These are phyloP conservation scores for Cutaneotrichosporon sp. DNA, from an alignment of 1,284 basidiomycete genomes.

Conservation along the genomic window DNA sequence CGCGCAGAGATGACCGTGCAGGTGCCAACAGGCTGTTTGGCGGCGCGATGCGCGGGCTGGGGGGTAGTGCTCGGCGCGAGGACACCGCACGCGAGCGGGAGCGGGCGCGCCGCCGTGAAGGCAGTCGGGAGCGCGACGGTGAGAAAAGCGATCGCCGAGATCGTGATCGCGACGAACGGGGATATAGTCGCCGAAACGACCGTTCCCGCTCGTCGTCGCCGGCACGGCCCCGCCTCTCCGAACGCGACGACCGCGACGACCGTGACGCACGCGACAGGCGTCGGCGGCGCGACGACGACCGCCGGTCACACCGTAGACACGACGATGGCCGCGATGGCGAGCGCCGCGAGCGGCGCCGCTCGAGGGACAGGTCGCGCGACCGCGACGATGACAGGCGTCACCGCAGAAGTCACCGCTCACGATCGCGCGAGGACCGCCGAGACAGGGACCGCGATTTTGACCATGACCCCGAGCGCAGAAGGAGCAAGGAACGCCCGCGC, in stretches of 20 bases:
- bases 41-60: constrained; percentile 29
- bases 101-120: not conserved
- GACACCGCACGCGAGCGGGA: not conserved
- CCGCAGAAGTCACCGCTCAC: too few species aligned
- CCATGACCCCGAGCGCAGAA: not conserved
- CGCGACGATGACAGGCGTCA: too few species aligned
- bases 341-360: too few species aligned
- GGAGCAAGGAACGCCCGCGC: not conserved
- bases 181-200: not conserved
- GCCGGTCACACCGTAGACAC: not conserved
- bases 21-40: constrained; percentile 34
- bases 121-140: constrained; percentile 6
- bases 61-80: not conserved
- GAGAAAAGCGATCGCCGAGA: constrained; percentile 43
- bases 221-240: too few species aligned
- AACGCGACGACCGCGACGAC: not conserved
- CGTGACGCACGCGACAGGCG: not conserved
- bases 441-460: too few species aligned
- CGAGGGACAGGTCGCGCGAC: too few species aligned
- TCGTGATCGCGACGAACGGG: not conserved
- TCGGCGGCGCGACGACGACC: not conserved
- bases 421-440: too few species aligned
- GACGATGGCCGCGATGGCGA: too few species aligned
- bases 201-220: not conserved
- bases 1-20: not conserved